These are phyloP conservation scores for Mortierella alpina DNA, from an alignment of 192 early-diverging fungal species.

Conservation along the genomic window DNA sequence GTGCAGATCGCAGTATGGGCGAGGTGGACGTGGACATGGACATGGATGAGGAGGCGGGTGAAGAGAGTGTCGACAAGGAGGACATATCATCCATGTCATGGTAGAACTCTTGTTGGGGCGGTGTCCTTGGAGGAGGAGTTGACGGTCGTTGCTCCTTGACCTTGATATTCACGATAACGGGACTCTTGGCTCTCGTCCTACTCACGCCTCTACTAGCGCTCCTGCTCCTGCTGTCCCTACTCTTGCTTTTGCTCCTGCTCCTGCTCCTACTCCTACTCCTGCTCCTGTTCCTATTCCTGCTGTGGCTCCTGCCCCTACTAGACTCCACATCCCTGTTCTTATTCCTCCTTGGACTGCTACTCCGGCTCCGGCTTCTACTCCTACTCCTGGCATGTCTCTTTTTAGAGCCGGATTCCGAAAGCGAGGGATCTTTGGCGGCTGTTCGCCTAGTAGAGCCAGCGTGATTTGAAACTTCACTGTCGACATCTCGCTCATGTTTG, in stretches of 20 bases:
- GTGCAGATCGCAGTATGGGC: constrained; percentile 7
- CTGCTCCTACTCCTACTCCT: constrained; percentile 6
- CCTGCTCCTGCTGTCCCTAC: constrained; percentile 1
- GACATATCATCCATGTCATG: constrained; percentile 35
- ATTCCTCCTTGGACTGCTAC: background rate
- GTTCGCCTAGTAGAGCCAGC: background rate
- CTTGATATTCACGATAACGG: background rate
- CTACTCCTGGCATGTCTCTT: constrained; percentile 32
- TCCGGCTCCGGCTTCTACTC: constrained; percentile 11
- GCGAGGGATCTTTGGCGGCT: constrained; percentile 7
- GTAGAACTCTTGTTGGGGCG: constrained; percentile 7
- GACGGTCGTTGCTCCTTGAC: background rate
- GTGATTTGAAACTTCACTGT: background rate
- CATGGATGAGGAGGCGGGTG: constrained; percentile 31
- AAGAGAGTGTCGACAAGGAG: constrained; percentile 45
- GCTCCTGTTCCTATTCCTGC: background rate
- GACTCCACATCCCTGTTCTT: constrained; percentile 3
- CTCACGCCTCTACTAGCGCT: constrained; percentile 9
- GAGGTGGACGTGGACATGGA: background rate
- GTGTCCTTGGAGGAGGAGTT: constrained; percentile 11
- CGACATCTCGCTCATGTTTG: constrained; percentile 28
- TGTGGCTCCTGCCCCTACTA: background rate
- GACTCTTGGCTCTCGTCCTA: background rate
- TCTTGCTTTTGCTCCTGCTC: constrained; percentile 5
- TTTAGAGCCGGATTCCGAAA: constrained; percentile 16